Conservation (phyloP, 169 alveolate species). For the Hammondia hammondi region DNA sequence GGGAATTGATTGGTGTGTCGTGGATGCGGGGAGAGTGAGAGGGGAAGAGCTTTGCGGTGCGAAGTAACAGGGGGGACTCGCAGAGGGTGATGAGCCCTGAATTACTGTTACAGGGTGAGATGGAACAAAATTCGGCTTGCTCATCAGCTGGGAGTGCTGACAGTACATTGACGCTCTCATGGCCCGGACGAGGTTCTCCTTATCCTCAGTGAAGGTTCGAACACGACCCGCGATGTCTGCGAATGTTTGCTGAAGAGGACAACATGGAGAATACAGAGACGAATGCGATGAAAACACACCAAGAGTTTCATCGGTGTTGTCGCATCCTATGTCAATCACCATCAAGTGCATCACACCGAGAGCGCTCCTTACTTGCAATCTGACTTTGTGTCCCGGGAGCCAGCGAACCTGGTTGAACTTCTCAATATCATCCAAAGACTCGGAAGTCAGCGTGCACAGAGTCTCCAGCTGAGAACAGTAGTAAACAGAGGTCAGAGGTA, state of each 20-base stretch:
- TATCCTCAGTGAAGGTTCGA: constrained; percentile 64
- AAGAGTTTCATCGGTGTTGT: too few relatives aligned
- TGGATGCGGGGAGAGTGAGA: neutral
- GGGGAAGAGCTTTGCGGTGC: neutral
- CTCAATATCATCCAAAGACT: constrained; percentile 87
- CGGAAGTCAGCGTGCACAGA: constrained; percentile 84
- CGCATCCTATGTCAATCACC: neutral
- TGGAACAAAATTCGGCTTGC: constrained; percentile 53
- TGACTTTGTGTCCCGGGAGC: constrained; percentile 91
- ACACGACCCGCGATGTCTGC: constrained; percentile 73
- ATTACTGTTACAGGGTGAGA: constrained; percentile 11
- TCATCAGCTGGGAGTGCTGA: constrained; percentile 64
- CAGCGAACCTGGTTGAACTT: constrained; percentile 84
- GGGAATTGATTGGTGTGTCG: neutral
- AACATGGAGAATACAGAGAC: neutral
- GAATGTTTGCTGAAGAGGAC: constrained; percentile 70
- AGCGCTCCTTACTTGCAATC: constrained; percentile 57
- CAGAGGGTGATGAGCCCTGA: constrained; percentile 27
- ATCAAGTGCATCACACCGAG: neutral
- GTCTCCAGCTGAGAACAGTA: constrained; percentile 81
- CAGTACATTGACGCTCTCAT: constrained; percentile 49
- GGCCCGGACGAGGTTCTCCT: constrained; percentile 55
- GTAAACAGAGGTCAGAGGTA: neutral
- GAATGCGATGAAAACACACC: neutral
- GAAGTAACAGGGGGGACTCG: neutral